Evolutionary conservation across 2,329 filamentous ascomycete genomes (phyloP), one percentile per base, ranked within the genome.

Genomic region (Colletotrichum liriopes): DNA sequence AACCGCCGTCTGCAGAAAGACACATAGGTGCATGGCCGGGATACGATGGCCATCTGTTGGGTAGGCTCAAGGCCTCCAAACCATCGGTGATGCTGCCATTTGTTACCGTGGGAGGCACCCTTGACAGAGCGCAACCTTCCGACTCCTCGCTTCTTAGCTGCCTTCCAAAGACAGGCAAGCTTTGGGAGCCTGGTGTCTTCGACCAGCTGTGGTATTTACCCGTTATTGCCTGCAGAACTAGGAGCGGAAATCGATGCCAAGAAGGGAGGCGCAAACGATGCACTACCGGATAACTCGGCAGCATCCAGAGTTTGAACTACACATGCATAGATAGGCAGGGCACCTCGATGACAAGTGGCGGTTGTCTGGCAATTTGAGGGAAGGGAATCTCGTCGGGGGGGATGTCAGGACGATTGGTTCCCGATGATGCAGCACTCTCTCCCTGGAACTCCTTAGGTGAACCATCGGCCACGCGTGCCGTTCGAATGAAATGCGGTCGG

Each of bases 261-360:
- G 65, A 69, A 59, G 59, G 69, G 69, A 72, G 65, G 65, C 58
- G 52, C 65, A 59, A 47, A 71, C 56, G 52, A 60, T 69, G 63
- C 65, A 60, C 65, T 45, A 35, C 37, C 69, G 69, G 69, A 72
- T 72, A 69, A 55, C 59, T 64, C 69, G 69, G 69, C 69, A 72
- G 35, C 45, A 29, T 39, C 37, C 35, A 54, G 29, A 47, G 29
- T 55, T 69, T n/a, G 20, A 12, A n/a, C 29, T 47, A 49, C 29
- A 35, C 63, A 61, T 71, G 51, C 56, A 56, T 43, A 29, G 23
- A n/a, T 14, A 35, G 12, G 41, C 32, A 32, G 26, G 39, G 49
- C 49, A n/a, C 43, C n/a, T 67, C 47, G 47, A 54, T 51, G 66
- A 47, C 60, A n/a, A 32, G 20, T 8, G n/a, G 49, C 55, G 29